Evolutionary conservation across 1,139 yeast genomes (phyloP).

Genomic region (Sugiyamaella xylanicola): DNA sequence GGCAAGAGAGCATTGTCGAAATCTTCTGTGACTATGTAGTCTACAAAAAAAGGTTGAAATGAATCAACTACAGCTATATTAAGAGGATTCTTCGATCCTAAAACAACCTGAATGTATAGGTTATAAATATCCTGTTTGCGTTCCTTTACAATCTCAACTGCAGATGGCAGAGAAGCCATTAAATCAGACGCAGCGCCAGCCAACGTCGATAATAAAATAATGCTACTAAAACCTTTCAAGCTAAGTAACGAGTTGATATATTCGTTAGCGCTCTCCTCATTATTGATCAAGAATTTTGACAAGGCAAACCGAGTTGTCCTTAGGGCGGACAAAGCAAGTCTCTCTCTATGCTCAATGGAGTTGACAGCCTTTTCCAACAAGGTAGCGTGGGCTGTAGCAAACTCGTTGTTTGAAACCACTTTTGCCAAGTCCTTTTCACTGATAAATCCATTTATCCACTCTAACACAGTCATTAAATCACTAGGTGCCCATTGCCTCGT

Average conservation of each 20-base stretch:
- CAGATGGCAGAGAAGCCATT: constrained; percentile 32
- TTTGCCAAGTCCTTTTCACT: constrained; percentile 15
- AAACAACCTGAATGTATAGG: constrained; percentile 36
- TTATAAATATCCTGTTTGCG: constrained; percentile 31
- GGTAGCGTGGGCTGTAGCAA: constrained; percentile 33
- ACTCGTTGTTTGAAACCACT: constrained; percentile 25
- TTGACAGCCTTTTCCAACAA: constrained; percentile 33
- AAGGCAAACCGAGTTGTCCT: constrained; percentile 35
- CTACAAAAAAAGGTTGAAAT: constrained; percentile 49
- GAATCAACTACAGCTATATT: constrained; percentile 35
- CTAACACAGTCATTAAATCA: constrained; percentile 57
- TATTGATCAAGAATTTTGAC: constrained; percentile 21
- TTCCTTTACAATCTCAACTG: constrained; percentile 28
- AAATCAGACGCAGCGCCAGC: constrained; percentile 38
- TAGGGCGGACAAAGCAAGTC: constrained; percentile 37
- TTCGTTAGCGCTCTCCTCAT: constrained; percentile 16
- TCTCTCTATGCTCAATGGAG: constrained; percentile 29
- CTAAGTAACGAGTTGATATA: constrained; percentile 28
- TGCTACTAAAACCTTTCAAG: constrained; percentile 26
- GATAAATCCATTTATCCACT: constrained; percentile 52
- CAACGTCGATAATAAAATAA: constrained; percentile 33
- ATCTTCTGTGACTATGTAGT: constrained; percentile 49
- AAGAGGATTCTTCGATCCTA: constrained; percentile 35
- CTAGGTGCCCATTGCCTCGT: constrained; percentile 49
- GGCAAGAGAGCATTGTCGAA: constrained; percentile 55